Percentiles rank a stretch among this genome's conserved stretches.
phyloP scores from a whole-genome alignment of 1,284 basidiomycete species.

The Nidula niveotomentosa region DNA sequence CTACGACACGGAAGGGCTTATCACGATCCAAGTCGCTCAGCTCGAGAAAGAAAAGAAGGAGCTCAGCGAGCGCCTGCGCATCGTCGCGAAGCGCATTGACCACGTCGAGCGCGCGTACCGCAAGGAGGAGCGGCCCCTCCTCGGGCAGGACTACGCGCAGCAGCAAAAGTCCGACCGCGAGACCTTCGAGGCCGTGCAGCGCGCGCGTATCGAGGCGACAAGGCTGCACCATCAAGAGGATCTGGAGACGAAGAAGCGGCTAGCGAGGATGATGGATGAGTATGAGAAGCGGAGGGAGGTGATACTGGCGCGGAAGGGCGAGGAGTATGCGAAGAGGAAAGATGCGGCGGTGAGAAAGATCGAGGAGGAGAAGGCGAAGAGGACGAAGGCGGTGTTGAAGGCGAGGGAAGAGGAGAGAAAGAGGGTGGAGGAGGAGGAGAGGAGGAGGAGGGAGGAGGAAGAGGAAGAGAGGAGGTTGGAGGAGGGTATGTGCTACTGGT shows the following conservation, averaged over 20 bases:
- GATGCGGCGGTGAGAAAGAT: conserved; percentile 71
- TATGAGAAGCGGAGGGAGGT: conserved; percentile 62
- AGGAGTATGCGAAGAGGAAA: conserved; percentile 69
- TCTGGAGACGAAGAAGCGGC: conserved; percentile 76
- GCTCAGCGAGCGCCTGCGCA: conserved; percentile 80
- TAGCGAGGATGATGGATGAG: conserved; percentile 78
- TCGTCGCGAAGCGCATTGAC: conserved; percentile 90
- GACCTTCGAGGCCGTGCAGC: conserved; percentile 69
- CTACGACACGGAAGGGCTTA: conserved; percentile 87
- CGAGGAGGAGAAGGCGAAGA: conserved; percentile 84
- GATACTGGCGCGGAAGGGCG: conserved; percentile 66
- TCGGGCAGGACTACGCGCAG: conserved; percentile 84
- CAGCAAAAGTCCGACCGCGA: conserved; percentile 81
- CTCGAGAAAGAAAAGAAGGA: conserved; percentile 97
- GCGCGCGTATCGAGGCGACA: conserved; percentile 60
- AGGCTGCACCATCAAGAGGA: conserved; percentile 69
- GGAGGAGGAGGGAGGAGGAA: conserved; percentile 40
- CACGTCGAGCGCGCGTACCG: conserved; percentile 96
- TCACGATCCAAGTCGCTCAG: conserved; percentile 91
- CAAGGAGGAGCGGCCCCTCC: conserved; percentile 89
- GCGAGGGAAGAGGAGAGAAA: conserved; percentile 59
- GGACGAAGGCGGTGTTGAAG: conserved; percentile 54
- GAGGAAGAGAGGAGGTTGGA: conserved; percentile 52
- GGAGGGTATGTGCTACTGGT: conserved; percentile 42
- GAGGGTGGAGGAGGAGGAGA: conserved; percentile 48